A percentile compares a stretch with the other conserved stretches of the same genome.
Evolutionary conservation across 257 asterid species (phyloP).

Genomic region (Ophiorrhiza pumila): DNA sequence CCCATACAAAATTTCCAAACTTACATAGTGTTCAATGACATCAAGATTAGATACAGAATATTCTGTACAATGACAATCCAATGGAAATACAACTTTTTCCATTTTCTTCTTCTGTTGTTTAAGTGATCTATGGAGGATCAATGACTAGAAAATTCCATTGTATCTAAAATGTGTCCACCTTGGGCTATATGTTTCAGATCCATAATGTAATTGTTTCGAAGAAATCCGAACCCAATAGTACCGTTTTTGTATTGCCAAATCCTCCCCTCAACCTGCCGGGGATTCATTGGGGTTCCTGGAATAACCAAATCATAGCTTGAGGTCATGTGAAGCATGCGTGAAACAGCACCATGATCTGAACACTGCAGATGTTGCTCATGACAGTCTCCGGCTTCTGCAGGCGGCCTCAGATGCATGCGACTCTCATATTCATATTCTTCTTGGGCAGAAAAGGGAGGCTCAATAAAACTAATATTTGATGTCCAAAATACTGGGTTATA

Average conservation of each 20-base stretch:
- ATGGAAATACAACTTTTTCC: not conserved
- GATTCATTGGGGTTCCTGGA: slow-evolving; percentile 50
- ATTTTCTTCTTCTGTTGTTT: not conserved
- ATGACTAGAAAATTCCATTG: slow-evolving; percentile 30
- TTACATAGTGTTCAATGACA: not conserved
- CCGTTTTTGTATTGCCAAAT: slow-evolving; percentile 76
- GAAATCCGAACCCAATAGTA: slow-evolving; percentile 80
- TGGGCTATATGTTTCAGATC: slow-evolving; percentile 65
- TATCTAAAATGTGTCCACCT: slow-evolving; percentile 52
- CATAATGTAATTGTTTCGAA: slow-evolving; percentile 47
- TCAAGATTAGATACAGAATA: not conserved
- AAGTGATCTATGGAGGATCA: slow-evolving; percentile 18
- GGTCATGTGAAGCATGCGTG: slow-evolving; percentile 60
- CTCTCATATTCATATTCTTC: slow-evolving; percentile 54
- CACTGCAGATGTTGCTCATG: slow-evolving; percentile 24
- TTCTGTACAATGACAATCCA: slow-evolving; percentile 18
- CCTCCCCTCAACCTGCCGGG: slow-evolving; percentile 66
- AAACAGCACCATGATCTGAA: slow-evolving; percentile 37
- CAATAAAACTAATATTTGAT: slow-evolving; percentile 41
- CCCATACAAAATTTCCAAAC: no score
- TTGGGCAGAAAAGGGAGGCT: slow-evolving; percentile 63
- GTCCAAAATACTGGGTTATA: slow-evolving; percentile 78
- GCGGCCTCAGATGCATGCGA: slow-evolving; percentile 60
- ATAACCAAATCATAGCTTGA: slow-evolving; percentile 77
- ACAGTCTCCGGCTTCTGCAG: slow-evolving; percentile 33